Percentiles rank a stretch among this genome's conserved stretches.
phyloP scores from a whole-genome alignment of 805 yeast genomes.

The Saccharomycopsis oosterbeekiorum region DNA sequence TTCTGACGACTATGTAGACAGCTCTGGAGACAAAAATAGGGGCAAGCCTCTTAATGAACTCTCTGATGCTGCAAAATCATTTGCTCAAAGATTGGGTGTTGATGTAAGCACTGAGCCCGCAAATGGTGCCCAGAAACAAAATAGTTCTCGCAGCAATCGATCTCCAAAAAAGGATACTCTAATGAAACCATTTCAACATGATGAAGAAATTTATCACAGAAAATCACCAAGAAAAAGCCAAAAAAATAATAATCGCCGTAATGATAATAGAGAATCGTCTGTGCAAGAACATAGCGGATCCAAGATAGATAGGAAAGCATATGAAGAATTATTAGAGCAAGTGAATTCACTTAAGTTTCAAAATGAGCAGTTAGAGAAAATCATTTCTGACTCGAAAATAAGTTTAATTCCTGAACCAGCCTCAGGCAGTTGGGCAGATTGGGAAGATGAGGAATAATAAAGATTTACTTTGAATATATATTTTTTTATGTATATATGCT shows the following conservation, averaged over 20 bases:
- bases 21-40: neutral
- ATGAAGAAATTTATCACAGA: neutral
- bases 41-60: neutral
- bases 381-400: neutral
- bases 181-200: neutral
- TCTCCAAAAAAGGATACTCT: neutral
- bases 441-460: neutral
- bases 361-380: neutral
- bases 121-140: neutral
- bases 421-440: neutral
- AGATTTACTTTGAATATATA: neutral
- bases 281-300: neutral
- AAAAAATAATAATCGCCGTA: neutral
- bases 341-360: neutral
- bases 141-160: neutral
- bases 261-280: neutral
- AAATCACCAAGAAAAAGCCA: neutral
- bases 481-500: no score
- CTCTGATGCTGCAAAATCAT: slow-evolving; percentile 4
- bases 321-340: neutral
- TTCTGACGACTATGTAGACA: neutral
- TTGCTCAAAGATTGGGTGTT: slow-evolving; percentile 3
- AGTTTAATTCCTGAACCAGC: neutral
- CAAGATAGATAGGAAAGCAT: neutral
- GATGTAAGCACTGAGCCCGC: neutral